Percentiles rank a stretch among this genome's conserved stretches.
phyloP scores from a whole-genome alignment of 768 basidiomycete species.

The Podaxis carcinomalis region DNA sequence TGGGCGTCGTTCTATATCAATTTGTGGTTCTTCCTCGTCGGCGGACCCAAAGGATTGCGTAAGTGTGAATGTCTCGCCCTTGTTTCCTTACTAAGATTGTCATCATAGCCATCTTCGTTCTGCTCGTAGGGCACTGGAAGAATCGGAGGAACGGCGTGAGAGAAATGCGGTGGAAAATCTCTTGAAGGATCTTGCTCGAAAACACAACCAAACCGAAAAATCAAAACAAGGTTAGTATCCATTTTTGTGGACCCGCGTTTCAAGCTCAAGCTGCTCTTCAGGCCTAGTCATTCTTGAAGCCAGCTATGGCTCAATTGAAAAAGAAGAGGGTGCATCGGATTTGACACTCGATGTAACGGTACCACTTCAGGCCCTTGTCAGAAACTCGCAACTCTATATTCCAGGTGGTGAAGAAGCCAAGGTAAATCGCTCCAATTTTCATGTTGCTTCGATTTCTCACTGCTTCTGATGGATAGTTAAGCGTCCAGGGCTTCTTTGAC shows the following conservation, averaged over 20 bases:
- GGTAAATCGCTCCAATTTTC: slow-evolving; percentile 32
- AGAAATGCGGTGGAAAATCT: slow-evolving; percentile 58
- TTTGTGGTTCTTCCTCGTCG: slow-evolving; percentile 54
- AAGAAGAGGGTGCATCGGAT: slow-evolving; percentile 45
- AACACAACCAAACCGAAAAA: slow-evolving; percentile 59
- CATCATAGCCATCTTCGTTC: slow-evolving; percentile 57
- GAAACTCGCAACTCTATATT: slow-evolving; percentile 73
- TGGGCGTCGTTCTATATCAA: slow-evolving; percentile 49
- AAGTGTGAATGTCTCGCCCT: slow-evolving; percentile 17
- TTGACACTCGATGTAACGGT: slow-evolving; percentile 74
- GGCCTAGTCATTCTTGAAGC: slow-evolving; percentile 78
- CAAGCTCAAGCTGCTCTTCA: slow-evolving; percentile 22
- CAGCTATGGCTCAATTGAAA: slow-evolving; percentile 57
- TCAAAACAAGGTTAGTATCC: slow-evolving; percentile 54
- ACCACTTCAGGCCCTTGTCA: slow-evolving; percentile 77
- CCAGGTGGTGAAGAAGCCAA: slow-evolving; percentile 67
- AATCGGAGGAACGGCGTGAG: slow-evolving; percentile 57
- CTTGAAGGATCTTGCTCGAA: slow-evolving; percentile 63
- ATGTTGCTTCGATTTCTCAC: neutral
- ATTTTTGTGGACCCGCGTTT: neutral
- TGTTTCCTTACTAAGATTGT: neutral
- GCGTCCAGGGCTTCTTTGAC: slow-evolving; percentile 86
- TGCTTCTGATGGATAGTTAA: slow-evolving; percentile 38
- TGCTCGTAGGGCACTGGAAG: slow-evolving; percentile 59
- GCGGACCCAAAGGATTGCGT: slow-evolving; percentile 50